Conservation (phyloP, 2,329 filamentous ascomycete genomes). For the Aspergillus transmontanensis region DNA sequence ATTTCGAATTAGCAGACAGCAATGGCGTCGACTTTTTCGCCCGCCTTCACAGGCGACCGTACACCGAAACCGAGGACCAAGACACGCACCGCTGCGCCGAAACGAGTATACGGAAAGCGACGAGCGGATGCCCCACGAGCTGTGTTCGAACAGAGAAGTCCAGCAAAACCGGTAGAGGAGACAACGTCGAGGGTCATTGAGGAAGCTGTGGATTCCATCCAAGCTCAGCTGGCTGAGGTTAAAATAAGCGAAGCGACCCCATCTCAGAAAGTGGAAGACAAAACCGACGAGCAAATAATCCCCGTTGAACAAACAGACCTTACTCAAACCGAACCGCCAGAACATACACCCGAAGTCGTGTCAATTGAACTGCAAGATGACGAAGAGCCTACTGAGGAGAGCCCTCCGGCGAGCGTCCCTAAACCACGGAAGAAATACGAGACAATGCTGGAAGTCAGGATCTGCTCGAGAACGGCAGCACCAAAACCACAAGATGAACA, state of each 20-base stretch:
- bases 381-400: background rate
- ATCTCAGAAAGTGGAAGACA: background rate
- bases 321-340: background rate
- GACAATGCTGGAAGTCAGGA: slow-evolving; percentile 33
- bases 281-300: background rate
- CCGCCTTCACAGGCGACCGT: slow-evolving; percentile 19
- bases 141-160: slow-evolving; percentile 37
- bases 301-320: background rate
- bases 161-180: slow-evolving; percentile 16
- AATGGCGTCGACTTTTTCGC: slow-evolving; percentile 21
- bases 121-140: slow-evolving; percentile 37
- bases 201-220: slow-evolving; percentile 25
- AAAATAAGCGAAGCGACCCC: slow-evolving; percentile 24
- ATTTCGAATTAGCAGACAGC: background rate
- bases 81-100: slow-evolving; percentile 26
- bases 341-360: background rate
- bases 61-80: slow-evolving; percentile 29
- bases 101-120: slow-evolving; percentile 40
- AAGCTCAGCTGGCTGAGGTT: slow-evolving; percentile 31
- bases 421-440: slow-evolving; percentile 18
- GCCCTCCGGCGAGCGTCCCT: slow-evolving; percentile 1
- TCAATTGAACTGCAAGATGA: background rate
- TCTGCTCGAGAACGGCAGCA: slow-evolving; percentile 13
- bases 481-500: background rate
- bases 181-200: slow-evolving; percentile 6